Evolutionary conservation across 495 filamentous ascomycete species (phyloP).

Genomic region (Oidiodendron maius): DNA sequence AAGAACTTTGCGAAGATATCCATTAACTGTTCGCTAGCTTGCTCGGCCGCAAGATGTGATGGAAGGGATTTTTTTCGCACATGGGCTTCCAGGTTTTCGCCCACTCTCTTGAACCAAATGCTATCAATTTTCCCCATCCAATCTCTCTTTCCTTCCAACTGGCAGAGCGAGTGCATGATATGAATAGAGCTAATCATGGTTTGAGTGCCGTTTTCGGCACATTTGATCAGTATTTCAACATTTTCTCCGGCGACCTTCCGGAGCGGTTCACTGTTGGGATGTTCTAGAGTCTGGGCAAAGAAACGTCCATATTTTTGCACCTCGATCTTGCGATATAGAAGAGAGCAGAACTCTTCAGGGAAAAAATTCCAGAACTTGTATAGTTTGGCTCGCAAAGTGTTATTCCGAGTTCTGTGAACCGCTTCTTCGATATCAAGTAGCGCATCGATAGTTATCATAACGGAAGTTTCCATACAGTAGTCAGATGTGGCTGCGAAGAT

Average conservation of each 20-base stretch:
- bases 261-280: slow-evolving; percentile 67
- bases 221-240: slow-evolving; percentile 59
- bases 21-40: slow-evolving; percentile 89
- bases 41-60: slow-evolving; percentile 68
- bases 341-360: slow-evolving; percentile 76
- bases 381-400: slow-evolving; percentile 84
- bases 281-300: slow-evolving; percentile 80
- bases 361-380: slow-evolving; percentile 92
- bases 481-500: no score
- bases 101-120: slow-evolving; percentile 66
- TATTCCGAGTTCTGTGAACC: slow-evolving; percentile 82
- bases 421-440: slow-evolving; percentile 83
- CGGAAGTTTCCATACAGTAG: no score
- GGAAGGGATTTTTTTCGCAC: slow-evolving; percentile 64
- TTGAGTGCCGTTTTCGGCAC: slow-evolving; percentile 57
- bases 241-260: slow-evolving; percentile 69
- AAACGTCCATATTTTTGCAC: slow-evolving; percentile 87
- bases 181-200: slow-evolving; percentile 86
- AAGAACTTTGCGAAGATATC: slow-evolving; percentile 76
- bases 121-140: slow-evolving; percentile 78
- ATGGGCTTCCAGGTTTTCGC: slow-evolving; percentile 68
- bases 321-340: slow-evolving; percentile 67
- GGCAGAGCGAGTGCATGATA: slow-evolving; percentile 67
- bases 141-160: slow-evolving; percentile 47
- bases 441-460: slow-evolving; percentile 88